Conservation (phyloP, 768 basidiomycete species). For the Inosperma sp. region DNA sequence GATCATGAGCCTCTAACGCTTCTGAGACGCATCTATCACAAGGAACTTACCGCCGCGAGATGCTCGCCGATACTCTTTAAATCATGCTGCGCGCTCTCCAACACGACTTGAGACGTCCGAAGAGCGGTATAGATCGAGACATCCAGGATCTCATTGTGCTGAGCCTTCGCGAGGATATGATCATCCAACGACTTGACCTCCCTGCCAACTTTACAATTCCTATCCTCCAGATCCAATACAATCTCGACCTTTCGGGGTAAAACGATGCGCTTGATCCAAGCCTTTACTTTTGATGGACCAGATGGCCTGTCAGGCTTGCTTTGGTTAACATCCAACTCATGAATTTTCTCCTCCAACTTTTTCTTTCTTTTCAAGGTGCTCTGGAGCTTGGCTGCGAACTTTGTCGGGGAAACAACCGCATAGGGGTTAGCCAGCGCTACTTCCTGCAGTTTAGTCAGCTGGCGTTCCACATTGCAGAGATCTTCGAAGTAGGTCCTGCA, state of each 20-base stretch:
- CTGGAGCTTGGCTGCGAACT: conserved; percentile 31
- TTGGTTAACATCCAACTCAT: conserved; percentile 23
- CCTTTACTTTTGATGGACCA: conserved; percentile 49
- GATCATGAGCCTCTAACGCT: background rate
- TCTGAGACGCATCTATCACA: conserved; percentile 7
- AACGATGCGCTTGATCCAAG: conserved; percentile 63
- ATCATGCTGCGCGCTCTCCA: conserved; percentile 54
- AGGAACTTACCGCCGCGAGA: conserved; percentile 45
- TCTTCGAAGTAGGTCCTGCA: conserved; percentile 28
- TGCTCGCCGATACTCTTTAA: conserved; percentile 51
- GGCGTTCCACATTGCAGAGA: conserved; percentile 28
- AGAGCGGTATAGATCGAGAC: conserved; percentile 37
- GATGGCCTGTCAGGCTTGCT: conserved; percentile 26
- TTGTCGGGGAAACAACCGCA: conserved; percentile 11
- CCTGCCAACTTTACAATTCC: conserved; percentile 37
- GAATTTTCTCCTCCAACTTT: conserved; percentile 33
- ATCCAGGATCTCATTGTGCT: conserved; percentile 27
- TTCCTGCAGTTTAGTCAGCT: conserved; percentile 23
- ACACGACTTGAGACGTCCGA: conserved; percentile 42
- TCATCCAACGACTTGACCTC: conserved; percentile 30
- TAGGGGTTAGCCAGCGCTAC: conserved; percentile 10
- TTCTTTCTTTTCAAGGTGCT: conserved; percentile 41
- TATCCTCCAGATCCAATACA: conserved; percentile 38
- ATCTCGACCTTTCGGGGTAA: conserved; percentile 35
- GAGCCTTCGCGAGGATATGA: background rate